A percentile compares a stretch with the other conserved stretches of the same genome.
Evolutionary conservation across 176 grass and related monocot species (phyloP).

Genomic region (Cenchrus fungigraminus): DNA sequence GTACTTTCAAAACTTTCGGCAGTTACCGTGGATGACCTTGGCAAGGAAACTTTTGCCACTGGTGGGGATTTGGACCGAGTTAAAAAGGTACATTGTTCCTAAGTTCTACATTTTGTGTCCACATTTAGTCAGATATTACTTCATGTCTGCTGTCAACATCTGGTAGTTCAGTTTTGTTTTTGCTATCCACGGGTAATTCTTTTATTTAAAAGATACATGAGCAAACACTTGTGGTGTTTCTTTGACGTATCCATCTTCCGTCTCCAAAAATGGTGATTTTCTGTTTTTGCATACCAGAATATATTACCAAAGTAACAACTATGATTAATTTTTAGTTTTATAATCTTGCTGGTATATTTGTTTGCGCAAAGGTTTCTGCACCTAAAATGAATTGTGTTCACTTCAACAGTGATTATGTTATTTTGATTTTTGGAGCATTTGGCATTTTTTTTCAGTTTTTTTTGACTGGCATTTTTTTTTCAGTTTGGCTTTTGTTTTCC

Average conservation of each 20-base stretch:
- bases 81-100: slow-evolving; percentile 63
- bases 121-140: slow-evolving; percentile 31
- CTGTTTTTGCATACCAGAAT: slow-evolving; percentile 13
- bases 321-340: slow-evolving; percentile 7
- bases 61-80: slow-evolving; percentile 86
- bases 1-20: slow-evolving; percentile 87
- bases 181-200: neutral
- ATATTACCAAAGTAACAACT: slow-evolving; percentile 28
- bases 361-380: slow-evolving; percentile 32
- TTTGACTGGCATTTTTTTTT: slow-evolving; percentile 26
- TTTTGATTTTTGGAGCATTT: slow-evolving; percentile 22
- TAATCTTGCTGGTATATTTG: slow-evolving; percentile 20
- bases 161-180: slow-evolving; percentile 14
- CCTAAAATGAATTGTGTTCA: slow-evolving; percentile 22
- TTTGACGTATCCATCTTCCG: neutral
- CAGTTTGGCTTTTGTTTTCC: slow-evolving; percentile 11
- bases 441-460: slow-evolving; percentile 24
- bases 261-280: neutral
- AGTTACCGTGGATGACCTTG: slow-evolving; percentile 88
- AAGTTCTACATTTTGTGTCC: slow-evolving; percentile 10
- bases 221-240: slow-evolving; percentile 20
- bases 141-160: slow-evolving; percentile 25
- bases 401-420: slow-evolving; percentile 26
- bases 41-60: slow-evolving; percentile 91
- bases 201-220: slow-evolving; percentile 1